Percentiles rank a stretch among this genome's conserved stretches.
These are phyloP conservation scores for Termitomyces eurrhizus DNA, from an alignment of 768 basidiomycete species.

Conservation along the genomic window DNA sequence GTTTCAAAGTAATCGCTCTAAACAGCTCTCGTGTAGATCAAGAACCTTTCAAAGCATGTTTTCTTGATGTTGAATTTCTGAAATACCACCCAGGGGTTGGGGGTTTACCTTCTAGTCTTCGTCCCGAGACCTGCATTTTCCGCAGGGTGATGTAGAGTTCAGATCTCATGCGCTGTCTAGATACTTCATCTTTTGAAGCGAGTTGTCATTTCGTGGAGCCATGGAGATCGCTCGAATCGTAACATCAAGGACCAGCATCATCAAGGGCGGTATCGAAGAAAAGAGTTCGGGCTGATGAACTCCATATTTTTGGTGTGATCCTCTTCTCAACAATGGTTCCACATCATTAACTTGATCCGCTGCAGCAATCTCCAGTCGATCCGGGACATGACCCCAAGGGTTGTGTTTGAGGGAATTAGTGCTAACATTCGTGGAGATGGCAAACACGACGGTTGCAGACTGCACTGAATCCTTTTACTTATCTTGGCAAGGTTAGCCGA, in stretches of 20 bases:
- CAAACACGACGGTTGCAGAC: conserved; percentile 76
- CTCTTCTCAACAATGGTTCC: not conserved
- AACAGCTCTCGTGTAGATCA: conserved; percentile 47
- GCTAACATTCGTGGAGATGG: conserved; percentile 73
- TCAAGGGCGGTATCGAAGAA: conserved; percentile 74
- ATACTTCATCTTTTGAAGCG: conserved; percentile 36
- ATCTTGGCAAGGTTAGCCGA: conserved; percentile 55
- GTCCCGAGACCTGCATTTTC: conserved; percentile 75
- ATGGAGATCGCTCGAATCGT: conserved; percentile 80
- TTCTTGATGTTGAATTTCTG: not conserved
- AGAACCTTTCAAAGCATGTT: conserved; percentile 57
- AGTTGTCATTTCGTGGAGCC: conserved; percentile 74
- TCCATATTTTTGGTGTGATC: conserved; percentile 65
- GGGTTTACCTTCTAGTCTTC: conserved; percentile 76
- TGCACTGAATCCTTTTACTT: conserved; percentile 69
- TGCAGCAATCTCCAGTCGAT: conserved; percentile 68
- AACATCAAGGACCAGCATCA: conserved; percentile 67
- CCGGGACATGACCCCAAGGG: conserved; percentile 66
- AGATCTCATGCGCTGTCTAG: not conserved
- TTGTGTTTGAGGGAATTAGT: conserved; percentile 73
- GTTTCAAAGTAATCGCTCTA: not conserved
- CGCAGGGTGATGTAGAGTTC: conserved; percentile 60
- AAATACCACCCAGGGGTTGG: conserved; percentile 43
- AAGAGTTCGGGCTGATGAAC: conserved; percentile 69
- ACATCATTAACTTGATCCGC: not conserved